Evolutionary conservation across 208 protist genomes (phyloP).

Genomic region (Acanthamoeba culbertsoni): DNA sequence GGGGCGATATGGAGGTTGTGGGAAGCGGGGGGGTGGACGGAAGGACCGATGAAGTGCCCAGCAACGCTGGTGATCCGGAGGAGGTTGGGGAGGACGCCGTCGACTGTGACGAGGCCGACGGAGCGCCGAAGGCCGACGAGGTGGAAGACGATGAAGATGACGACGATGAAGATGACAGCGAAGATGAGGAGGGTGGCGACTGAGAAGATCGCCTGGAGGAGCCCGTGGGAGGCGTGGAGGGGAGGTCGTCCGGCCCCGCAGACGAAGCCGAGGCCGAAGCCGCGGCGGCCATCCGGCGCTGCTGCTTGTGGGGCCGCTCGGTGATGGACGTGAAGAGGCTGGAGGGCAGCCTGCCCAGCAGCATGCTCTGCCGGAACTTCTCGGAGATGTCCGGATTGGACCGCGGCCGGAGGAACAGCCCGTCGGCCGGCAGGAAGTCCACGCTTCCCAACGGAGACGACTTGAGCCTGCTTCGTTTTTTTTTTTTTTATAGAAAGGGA

Average conservation of each 20-base stretch:
- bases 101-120: background rate
- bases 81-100: background rate
- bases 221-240: background rate
- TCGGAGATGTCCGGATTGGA: background rate
- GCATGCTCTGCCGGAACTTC: background rate
- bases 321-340: background rate
- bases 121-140: too few species aligned
- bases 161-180: background rate
- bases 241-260: background rate
- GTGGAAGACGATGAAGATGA: background rate
- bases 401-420: background rate
- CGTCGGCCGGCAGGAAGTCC: background rate
- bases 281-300: background rate
- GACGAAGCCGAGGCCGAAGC: background rate
- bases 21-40: background rate
- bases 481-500: background rate
- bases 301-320: background rate
- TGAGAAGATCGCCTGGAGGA: background rate
- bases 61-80: background rate
- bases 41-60: background rate
- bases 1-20: background rate
- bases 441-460: background rate
- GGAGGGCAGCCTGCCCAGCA: background rate
- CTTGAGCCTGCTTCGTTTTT: background rate
- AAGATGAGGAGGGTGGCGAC: background rate